phyloP scores from a whole-genome alignment of 1,139 yeast genomes.

The Oligophagozyma castellii region DNA sequence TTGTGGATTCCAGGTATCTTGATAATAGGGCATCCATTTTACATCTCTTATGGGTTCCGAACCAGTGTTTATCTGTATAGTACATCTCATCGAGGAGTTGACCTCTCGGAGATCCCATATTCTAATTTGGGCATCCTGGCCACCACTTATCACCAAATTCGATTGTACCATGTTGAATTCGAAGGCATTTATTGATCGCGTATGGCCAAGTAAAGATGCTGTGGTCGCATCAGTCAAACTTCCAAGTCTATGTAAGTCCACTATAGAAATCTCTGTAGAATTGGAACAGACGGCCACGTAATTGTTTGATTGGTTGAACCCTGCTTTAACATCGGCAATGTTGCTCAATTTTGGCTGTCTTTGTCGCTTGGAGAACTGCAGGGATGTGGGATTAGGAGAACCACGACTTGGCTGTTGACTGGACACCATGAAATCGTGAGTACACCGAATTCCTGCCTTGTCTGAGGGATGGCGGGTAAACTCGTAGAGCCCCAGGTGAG shows the following conservation, averaged over 20 bases:
- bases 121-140: slow-evolving; percentile 81
- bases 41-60: slow-evolving; percentile 33
- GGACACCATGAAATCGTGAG: too few species aligned
- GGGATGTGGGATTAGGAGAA: too few species aligned
- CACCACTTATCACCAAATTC: slow-evolving; percentile 59
- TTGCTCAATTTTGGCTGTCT: slow-evolving; percentile 32
- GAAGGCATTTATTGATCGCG: slow-evolving; percentile 68
- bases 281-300: slow-evolving; percentile 32
- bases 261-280: slow-evolving; percentile 37
- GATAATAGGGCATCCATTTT: slow-evolving; percentile 23
- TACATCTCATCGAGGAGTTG: slow-evolving; percentile 14
- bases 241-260: slow-evolving; percentile 30
- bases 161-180: slow-evolving; percentile 52
- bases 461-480: too few species aligned
- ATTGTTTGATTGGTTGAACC: slow-evolving; percentile 30
- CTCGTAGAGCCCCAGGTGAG: slow-evolving; percentile 20
- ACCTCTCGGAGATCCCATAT: slow-evolving; percentile 70
- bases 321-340: slow-evolving; percentile 35
- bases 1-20: slow-evolving; percentile 7
- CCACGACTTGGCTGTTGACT: too few species aligned
- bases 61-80: slow-evolving; percentile 24
- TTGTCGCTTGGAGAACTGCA: slow-evolving; percentile 9
- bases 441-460: too few species aligned
- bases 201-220: slow-evolving; percentile 50
- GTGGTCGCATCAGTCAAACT: slow-evolving; percentile 25